Base-by-base conservation (phyloP, 495 filamentous ascomycete species). In the Penicillium bialowiezense region DNA sequence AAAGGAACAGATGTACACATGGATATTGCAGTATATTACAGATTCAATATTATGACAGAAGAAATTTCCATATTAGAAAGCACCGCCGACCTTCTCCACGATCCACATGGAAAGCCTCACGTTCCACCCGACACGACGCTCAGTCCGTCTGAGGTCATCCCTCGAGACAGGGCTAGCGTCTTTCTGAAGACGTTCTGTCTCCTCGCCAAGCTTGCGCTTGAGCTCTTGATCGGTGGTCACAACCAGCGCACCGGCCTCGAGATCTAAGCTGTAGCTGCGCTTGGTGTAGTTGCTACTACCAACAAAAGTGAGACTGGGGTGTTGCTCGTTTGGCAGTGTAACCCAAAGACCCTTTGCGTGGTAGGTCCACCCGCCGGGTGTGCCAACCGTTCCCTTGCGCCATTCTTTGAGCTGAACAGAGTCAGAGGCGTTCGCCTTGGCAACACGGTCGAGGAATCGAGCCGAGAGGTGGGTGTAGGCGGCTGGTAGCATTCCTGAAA, bases 261-360 rank as follows among this genome's bases (percentile, higher is more conserved):
- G 72, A 68, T 99, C 93, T 29, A 97, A 78, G 36, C 83, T 83
- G 61, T 97, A 96, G 59, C 88, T 93, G 26, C 93, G 76, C 62
- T 93, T 91, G 1, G 93, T 99, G 68, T 97, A 99, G 63, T 99
- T 99, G 34, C 87, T 92, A 57, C 86, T 91, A 0, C 93, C 93
- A 5, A 99, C 81, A 2, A 97, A 72, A 19, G 82, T 91, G 19
- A 96, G 78, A 41, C 86, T 87, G 2, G 92, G 90, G 35, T 70
- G 44, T 51, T 74, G 65, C 40, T 72, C 71, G 35, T 60, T 54
- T 0, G 84, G 84, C 10, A 97, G 67, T 0, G 89, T 90, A 18
- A 96, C 78, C 93, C 93, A 98, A 2, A 98, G 73, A 0, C 93
- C 93, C 69, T 99, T 99, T 40, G 93, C 93, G 60, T 99, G 93